phyloP scores from a whole-genome alignment of 495 filamentous ascomycete species.

The Talaromyces trachyspermus region DNA sequence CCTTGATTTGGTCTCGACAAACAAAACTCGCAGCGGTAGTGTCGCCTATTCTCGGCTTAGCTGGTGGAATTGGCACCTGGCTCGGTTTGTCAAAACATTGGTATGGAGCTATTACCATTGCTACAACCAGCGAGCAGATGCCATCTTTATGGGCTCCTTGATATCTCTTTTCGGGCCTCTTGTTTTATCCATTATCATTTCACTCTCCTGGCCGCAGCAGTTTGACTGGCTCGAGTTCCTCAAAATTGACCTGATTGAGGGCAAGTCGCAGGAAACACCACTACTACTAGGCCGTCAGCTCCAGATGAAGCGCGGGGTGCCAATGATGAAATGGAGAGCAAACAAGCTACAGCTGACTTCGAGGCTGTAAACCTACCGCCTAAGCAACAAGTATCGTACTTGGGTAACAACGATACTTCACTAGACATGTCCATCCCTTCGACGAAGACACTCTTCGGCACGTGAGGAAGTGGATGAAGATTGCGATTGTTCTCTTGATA shows the following conservation, averaged over 20 bases:
- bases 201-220: conserved; percentile 33
- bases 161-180: conserved; percentile 29
- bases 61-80: conserved; percentile 30
- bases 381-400: conserved; percentile 9
- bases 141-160: conserved; percentile 30
- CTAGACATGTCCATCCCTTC: conserved; percentile 32
- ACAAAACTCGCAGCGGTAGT: conserved; percentile 27
- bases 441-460: conserved; percentile 22
- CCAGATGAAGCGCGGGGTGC: background rate
- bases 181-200: conserved; percentile 34
- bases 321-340: conserved; percentile 4
- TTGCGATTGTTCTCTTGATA: conserved; percentile 34
- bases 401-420: too few relatives aligned
- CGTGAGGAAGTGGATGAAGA: conserved; percentile 26
- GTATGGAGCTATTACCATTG: conserved; percentile 26
- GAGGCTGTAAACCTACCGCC: conserved; percentile 5
- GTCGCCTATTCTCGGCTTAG: conserved; percentile 29
- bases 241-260: conserved; percentile 24
- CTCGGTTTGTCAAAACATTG: conserved; percentile 23
- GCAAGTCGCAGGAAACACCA: background rate
- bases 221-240: conserved; percentile 45
- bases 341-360: conserved; percentile 1
- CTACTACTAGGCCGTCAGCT: background rate
- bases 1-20: conserved; percentile 32
- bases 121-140: conserved; percentile 23